Evolutionary conservation across 2,329 filamentous ascomycete genomes (phyloP).

Genomic region (Colletotrichum sp.): DNA sequence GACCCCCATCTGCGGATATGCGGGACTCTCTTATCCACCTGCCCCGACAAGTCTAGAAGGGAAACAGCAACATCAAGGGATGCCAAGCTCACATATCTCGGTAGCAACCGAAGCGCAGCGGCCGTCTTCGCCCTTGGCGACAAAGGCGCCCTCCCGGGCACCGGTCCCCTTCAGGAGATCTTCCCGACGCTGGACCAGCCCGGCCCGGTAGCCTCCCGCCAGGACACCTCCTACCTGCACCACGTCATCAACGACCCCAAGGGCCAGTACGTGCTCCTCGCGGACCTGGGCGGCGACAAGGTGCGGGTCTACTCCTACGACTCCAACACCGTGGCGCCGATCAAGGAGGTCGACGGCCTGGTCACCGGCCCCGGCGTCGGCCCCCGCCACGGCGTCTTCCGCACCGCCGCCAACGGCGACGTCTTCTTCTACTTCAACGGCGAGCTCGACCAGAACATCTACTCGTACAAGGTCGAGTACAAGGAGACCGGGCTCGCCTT

Average conservation of each 20-base stretch:
- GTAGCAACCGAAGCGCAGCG: conserved; percentile 19
- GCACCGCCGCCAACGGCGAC: conserved; percentile 18
- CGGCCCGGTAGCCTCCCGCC: conserved; percentile 16
- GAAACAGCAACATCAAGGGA: not conserved
- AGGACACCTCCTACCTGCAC: conserved; percentile 19
- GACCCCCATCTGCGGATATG: not conserved
- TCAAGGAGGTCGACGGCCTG: conserved; percentile 19
- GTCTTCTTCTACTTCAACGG: conserved; percentile 25
- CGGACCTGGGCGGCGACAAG: conserved; percentile 18
- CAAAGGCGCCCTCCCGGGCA: conserved; percentile 19
- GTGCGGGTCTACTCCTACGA: conserved; percentile 21
- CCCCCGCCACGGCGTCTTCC: conserved; percentile 25
- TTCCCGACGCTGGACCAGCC: conserved; percentile 21
- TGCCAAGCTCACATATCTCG: not conserved
- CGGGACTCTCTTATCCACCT: not conserved
- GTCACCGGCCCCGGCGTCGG: conserved; percentile 19
- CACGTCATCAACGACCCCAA: conserved; percentile 20
- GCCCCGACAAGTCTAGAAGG: not conserved
- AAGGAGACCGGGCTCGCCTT: conserved; percentile 21
- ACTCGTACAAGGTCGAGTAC: conserved; percentile 25
- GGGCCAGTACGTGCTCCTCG: conserved; percentile 16
- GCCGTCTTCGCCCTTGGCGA: conserved; percentile 19
- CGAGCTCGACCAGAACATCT: conserved; percentile 24
- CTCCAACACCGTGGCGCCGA: conserved; percentile 14
- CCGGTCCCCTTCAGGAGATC: conserved; percentile 21